phyloP scores from a whole-genome alignment of 352 stramenopile genomes.

The Saprolegnia parasitica region DNA sequence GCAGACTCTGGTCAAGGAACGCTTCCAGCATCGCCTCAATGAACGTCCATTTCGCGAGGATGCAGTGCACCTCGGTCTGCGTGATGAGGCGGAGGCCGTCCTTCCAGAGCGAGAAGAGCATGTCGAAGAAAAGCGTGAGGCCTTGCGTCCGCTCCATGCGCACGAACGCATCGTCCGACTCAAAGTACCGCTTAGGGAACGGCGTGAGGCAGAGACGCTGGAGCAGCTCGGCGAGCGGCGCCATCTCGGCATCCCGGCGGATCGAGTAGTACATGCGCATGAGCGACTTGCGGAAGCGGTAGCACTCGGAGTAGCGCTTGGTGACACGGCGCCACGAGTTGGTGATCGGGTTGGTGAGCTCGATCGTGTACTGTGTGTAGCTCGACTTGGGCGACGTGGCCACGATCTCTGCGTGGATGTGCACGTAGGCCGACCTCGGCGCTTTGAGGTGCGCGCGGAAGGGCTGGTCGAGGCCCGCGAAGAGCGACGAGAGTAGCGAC shows the following conservation, averaged over 20 bases:
- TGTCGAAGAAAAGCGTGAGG: neutral
- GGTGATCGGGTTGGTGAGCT: neutral
- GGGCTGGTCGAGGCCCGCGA: neutral
- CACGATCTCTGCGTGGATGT: neutral
- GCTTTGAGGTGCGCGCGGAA: neutral
- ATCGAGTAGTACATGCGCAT: slow-evolving; percentile 2
- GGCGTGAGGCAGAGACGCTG: neutral
- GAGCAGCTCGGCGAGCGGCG: neutral
- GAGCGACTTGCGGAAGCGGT: neutral
- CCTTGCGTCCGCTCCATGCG: neutral
- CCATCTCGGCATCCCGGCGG: neutral
- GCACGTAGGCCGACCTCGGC: neutral
- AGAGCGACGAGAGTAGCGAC: neutral
- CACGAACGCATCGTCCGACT: neutral
- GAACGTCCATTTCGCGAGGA: slow-evolving; percentile 1
- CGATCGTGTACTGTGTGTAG: neutral
- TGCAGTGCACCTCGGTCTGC: neutral
- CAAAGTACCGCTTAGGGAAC: neutral
- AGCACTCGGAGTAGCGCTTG: neutral
- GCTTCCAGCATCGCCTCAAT: neutral
- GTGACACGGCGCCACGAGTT: neutral
- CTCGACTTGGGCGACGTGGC: neutral
- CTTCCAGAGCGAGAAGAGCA: neutral
- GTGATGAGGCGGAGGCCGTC: neutral
- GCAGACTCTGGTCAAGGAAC: neutral